These are phyloP conservation scores for Paraglomus brasilianum DNA, from an alignment of 192 early-diverging fungal genomes.

Conservation along the genomic window DNA sequence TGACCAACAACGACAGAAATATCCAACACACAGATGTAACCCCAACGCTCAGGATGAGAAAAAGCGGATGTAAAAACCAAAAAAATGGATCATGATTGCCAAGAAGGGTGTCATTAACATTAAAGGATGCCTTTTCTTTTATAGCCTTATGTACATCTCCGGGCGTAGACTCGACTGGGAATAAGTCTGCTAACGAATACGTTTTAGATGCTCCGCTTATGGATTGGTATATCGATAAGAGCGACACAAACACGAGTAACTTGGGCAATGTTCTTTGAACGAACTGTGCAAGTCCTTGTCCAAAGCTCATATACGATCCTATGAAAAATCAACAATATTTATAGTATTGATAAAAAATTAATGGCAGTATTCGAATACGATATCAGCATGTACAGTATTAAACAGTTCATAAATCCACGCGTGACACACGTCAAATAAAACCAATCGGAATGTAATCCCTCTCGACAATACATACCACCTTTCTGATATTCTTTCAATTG, in stretches of 20 bases:
- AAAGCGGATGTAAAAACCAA: slow-evolving; percentile 50
- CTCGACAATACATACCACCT: slow-evolving; percentile 14
- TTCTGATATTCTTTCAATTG: slow-evolving; percentile 45
- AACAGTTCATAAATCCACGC: too few species aligned
- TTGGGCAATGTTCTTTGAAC: slow-evolving; percentile 36
- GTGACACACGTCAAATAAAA: too few species aligned
- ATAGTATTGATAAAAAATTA: background rate
- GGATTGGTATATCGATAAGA: slow-evolving; percentile 41
- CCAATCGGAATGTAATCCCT: background rate
- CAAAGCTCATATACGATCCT: slow-evolving; percentile 45
- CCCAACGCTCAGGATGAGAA: slow-evolving; percentile 48
- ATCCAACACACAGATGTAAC: slow-evolving; percentile 42
- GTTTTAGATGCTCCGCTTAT: slow-evolving; percentile 30
- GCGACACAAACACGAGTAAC: slow-evolving; percentile 36
- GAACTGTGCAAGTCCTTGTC: slow-evolving; percentile 38
- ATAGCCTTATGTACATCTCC: slow-evolving; percentile 23
- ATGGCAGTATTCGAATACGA: background rate
- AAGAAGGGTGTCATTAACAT: slow-evolving; percentile 43
- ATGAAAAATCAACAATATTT: background rate
- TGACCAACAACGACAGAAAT: slow-evolving; percentile 34
- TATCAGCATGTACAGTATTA: too few species aligned
- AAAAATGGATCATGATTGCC: slow-evolving; percentile 54
- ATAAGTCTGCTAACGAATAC: slow-evolving; percentile 14
- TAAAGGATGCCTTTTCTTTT: slow-evolving; percentile 29
- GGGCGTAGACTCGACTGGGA: background rate